phyloP scores from a whole-genome alignment of 495 filamentous ascomycete genomes.

The Viridothelium virens region DNA sequence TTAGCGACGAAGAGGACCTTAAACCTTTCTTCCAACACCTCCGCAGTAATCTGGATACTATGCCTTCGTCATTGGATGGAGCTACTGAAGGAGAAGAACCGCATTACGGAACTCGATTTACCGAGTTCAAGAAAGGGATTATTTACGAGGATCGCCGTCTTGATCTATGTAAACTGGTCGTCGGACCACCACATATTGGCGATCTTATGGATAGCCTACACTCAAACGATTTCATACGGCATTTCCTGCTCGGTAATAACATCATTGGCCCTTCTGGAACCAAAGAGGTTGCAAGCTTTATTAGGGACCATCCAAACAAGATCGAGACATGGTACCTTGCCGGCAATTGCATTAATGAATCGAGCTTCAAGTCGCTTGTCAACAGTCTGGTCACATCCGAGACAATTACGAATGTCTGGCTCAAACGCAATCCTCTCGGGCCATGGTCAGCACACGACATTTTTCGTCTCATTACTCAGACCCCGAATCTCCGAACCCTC shows the following conservation, averaged over 20 bases:
- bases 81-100: constrained; percentile 22
- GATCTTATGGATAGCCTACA: constrained; percentile 32
- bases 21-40: constrained; percentile 30
- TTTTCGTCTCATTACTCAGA: constrained; percentile 29
- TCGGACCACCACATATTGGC: constrained; percentile 37
- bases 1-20: constrained; percentile 23
- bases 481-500: constrained; percentile 33
- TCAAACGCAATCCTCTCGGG: constrained; percentile 42
- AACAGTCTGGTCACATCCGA: constrained; percentile 30
- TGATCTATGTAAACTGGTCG: constrained; percentile 35
- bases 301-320: constrained; percentile 30
- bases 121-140: constrained; percentile 32
- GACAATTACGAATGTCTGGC: constrained; percentile 39
- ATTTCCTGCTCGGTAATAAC: constrained; percentile 42
- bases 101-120: constrained; percentile 22
- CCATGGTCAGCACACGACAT: constrained; percentile 26
- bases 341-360: constrained; percentile 35
- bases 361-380: constrained; percentile 29
- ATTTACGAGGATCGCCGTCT: constrained; percentile 30
- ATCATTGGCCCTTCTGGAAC: constrained; percentile 39
- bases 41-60: constrained; percentile 15
- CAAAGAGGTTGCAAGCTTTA: constrained; percentile 33
- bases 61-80: constrained; percentile 13
- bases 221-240: constrained; percentile 33
- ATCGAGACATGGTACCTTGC: constrained; percentile 43